Conservation (phyloP, 1,139 yeast species). For the Trichomonascaceae sp. region DNA sequence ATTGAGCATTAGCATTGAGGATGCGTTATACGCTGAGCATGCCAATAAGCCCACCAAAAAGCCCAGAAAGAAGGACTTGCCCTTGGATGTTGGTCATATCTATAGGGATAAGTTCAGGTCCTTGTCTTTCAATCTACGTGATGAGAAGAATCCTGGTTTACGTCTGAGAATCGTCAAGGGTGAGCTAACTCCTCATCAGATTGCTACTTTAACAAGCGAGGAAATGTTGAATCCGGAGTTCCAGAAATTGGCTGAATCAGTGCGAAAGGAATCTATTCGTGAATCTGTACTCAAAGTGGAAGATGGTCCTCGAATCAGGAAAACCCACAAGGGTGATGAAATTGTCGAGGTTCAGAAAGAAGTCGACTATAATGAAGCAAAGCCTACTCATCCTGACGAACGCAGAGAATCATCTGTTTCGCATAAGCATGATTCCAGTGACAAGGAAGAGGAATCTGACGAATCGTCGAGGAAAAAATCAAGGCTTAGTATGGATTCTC, state of each 20-base stretch:
- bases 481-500: background rate
- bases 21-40: constrained; percentile 35
- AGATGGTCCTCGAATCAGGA: constrained; percentile 56
- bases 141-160: constrained; percentile 45
- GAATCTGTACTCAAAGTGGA: constrained; percentile 54
- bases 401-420: background rate
- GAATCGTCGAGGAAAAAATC: constrained; percentile 6
- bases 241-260: constrained; percentile 62
- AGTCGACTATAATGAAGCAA: constrained; percentile 6
- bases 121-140: constrained; percentile 48
- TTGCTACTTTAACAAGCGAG: constrained; percentile 55
- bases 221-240: constrained; percentile 69
- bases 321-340: constrained; percentile 86
- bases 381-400: background rate
- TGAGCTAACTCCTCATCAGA: constrained; percentile 42
- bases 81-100: constrained; percentile 35
- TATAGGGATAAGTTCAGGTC: constrained; percentile 53
- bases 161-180: constrained; percentile 44
- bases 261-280: constrained; percentile 60
- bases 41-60: constrained; percentile 24
- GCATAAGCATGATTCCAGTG: background rate
- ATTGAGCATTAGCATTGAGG: constrained; percentile 39
- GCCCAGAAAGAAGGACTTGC: constrained; percentile 8
- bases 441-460: constrained; percentile 1
- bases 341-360: constrained; percentile 41